A percentile compares a stretch with the other conserved stretches of the same genome.
Conservation (phyloP, 106 monocot genomes). For the Dendrobium nobile region DNA sequence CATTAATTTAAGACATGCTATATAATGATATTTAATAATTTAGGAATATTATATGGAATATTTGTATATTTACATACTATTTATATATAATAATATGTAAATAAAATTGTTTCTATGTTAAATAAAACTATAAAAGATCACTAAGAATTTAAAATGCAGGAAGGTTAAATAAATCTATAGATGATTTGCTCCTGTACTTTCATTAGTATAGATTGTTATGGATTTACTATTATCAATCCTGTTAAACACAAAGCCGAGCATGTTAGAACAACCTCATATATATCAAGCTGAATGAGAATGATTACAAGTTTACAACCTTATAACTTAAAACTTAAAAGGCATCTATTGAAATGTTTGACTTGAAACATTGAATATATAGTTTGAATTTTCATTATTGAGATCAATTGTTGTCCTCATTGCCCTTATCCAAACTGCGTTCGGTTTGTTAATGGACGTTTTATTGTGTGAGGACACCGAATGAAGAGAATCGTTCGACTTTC, state of each 20-base stretch:
- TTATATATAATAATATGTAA: too few species aligned
- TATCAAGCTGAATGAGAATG: neutral
- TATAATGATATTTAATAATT: too few species aligned
- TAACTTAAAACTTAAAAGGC: neutral
- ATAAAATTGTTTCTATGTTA: neutral
- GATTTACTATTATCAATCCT: conserved; percentile 47
- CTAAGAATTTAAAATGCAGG: neutral
- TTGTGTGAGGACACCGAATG: too few species aligned
- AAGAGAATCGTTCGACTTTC: too few species aligned
- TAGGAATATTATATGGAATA: too few species aligned
- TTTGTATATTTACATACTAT: too few species aligned
- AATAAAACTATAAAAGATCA: neutral
- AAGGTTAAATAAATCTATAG: neutral
- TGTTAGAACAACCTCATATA: neutral
- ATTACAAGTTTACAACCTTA: neutral
- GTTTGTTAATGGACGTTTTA: neutral
- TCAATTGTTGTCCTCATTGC: neutral
- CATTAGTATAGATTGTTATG: conserved; percentile 62
- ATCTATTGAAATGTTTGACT: neutral
- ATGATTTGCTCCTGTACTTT: conserved; percentile 19
- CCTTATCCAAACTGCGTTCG: neutral
- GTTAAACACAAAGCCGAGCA: conserved; percentile 1
- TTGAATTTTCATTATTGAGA: neutral
- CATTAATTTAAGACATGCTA: too few species aligned
- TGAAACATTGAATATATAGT: neutral